Evolutionary conservation across 2,329 filamentous ascomycete species (phyloP).

Genomic region (Aureobasidium sp.): DNA sequence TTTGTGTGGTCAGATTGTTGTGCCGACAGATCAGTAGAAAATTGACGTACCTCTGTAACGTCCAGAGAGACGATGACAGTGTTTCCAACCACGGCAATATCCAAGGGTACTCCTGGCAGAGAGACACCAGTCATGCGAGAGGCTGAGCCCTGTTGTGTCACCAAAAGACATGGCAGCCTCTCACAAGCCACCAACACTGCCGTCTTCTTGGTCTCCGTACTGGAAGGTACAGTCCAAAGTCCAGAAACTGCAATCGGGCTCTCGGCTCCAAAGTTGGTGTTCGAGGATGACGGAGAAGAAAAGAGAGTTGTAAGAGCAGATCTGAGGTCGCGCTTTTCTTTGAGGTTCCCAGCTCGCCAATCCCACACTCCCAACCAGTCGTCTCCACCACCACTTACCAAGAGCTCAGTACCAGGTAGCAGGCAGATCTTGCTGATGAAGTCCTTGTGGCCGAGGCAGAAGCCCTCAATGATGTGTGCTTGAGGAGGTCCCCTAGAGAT

Average conservation of each 20-base stretch:
- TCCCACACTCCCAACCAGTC: conserved; percentile 71
- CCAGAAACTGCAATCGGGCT: conserved; percentile 38
- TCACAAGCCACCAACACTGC: conserved; percentile 34
- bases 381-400: conserved; percentile 85
- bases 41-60: background rate
- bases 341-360: conserved; percentile 53
- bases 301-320: conserved; percentile 15
- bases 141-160: conserved; percentile 33
- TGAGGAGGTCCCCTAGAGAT: conserved; percentile 75
- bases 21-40: background rate
- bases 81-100: conserved; percentile 45
- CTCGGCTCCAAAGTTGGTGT: conserved; percentile 13
- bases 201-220: background rate
- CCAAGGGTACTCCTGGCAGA: conserved; percentile 38
- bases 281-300: background rate
- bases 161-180: conserved; percentile 52
- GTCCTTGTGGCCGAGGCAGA: conserved; percentile 78
- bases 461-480: conserved; percentile 78
- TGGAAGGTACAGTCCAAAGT: conserved; percentile 34
- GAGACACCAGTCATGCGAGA: conserved; percentile 13
- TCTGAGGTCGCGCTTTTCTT: conserved; percentile 46
- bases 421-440: conserved; percentile 74
- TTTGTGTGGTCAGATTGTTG: background rate
- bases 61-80: conserved; percentile 15
- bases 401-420: conserved; percentile 46